phyloP scores from a whole-genome alignment of 129 eudicot species.

The Lactuca saligna region DNA sequence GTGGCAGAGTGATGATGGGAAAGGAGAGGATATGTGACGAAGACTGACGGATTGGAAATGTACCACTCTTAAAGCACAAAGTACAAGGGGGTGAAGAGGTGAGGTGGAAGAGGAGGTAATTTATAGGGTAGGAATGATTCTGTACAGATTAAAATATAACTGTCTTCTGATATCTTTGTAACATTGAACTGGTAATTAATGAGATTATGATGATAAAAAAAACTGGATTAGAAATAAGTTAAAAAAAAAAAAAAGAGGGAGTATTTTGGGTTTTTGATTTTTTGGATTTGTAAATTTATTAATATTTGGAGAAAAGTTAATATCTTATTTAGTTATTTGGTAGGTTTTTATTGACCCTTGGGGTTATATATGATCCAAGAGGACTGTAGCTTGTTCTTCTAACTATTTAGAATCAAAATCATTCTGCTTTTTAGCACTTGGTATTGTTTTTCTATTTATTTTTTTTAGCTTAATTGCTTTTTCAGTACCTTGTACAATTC shows the following conservation, averaged over 20 bases:
- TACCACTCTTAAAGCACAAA: slow-evolving; percentile 17
- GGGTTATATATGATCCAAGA: slow-evolving; percentile 25
- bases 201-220: slow-evolving; percentile 31
- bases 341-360: slow-evolving; percentile 12
- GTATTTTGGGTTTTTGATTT: slow-evolving; percentile 20
- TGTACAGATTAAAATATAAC: slow-evolving; percentile 43
- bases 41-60: slow-evolving; percentile 1
- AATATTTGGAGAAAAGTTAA: slow-evolving; percentile 20
- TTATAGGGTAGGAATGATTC: slow-evolving; percentile 42
- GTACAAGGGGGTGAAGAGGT: slow-evolving; percentile 13
- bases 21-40: slow-evolving; percentile 16
- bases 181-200: slow-evolving; percentile 36
- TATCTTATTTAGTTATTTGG: background rate
- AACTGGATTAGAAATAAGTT: slow-evolving; percentile 35
- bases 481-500: too few relatives aligned
- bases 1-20: slow-evolving; percentile 19
- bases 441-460: background rate
- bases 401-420: slow-evolving; percentile 9
- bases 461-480: background rate
- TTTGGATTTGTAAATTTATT: slow-evolving; percentile 25
- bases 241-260: slow-evolving; percentile 18
- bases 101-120: slow-evolving; percentile 30
- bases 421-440: background rate
- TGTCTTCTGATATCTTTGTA: slow-evolving; percentile 23
- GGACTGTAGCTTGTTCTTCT: slow-evolving; percentile 24